Percentiles rank a stretch among this genome's conserved stretches.
phyloP scores from a whole-genome alignment of 495 filamentous ascomycete species.

The Penicillium tannophilum region DNA sequence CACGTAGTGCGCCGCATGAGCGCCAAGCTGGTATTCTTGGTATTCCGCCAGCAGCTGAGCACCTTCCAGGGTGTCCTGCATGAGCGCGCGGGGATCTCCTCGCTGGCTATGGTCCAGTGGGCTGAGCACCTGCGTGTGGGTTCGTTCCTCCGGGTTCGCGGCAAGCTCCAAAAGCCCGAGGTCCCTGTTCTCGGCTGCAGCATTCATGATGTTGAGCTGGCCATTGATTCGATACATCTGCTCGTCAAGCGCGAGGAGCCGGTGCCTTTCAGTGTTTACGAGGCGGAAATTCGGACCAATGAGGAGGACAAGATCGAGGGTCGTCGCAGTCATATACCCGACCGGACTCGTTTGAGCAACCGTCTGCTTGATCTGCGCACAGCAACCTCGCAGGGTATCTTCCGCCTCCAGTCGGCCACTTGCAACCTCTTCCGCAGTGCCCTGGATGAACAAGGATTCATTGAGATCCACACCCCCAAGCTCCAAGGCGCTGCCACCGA shows the following conservation, averaged over 20 bases:
- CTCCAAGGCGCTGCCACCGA: slow-evolving; percentile 87
- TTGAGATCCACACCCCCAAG: slow-evolving; percentile 87
- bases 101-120: slow-evolving; percentile 63
- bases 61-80: slow-evolving; percentile 78
- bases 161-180: slow-evolving; percentile 62
- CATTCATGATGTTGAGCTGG: slow-evolving; percentile 58
- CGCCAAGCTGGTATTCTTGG: slow-evolving; percentile 85
- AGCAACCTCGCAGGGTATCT: slow-evolving; percentile 82
- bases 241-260: slow-evolving; percentile 58
- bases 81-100: slow-evolving; percentile 52
- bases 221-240: slow-evolving; percentile 53
- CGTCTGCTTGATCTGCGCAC: slow-evolving; percentile 87
- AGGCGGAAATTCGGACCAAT: slow-evolving; percentile 56
- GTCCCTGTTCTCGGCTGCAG: slow-evolving; percentile 58
- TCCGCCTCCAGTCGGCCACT: slow-evolving; percentile 73
- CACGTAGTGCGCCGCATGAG: slow-evolving; percentile 85
- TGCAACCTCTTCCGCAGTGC: slow-evolving; percentile 77
- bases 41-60: slow-evolving; percentile 76
- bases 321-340: slow-evolving; percentile 61
- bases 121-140: slow-evolving; percentile 72
- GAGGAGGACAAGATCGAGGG: slow-evolving; percentile 48
- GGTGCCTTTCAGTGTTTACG: slow-evolving; percentile 64
- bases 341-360: slow-evolving; percentile 76
- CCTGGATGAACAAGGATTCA: slow-evolving; percentile 71
- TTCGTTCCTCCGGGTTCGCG: slow-evolving; percentile 64